Evolutionary conservation across 139 green algal species (phyloP).

Genomic region (Trebouxia sp.): DNA sequence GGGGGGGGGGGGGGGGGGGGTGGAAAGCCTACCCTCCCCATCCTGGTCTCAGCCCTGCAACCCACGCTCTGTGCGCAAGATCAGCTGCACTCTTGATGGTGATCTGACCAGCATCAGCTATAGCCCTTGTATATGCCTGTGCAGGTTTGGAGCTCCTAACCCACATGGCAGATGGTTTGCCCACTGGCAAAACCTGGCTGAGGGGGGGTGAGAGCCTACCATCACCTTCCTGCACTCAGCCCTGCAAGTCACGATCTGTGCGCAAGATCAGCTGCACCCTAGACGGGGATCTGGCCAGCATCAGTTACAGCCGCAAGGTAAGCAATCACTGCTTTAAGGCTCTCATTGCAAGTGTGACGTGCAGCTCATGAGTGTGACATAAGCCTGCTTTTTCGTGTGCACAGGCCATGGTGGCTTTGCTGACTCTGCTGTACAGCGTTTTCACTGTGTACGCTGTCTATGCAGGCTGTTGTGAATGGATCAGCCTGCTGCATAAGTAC

Average conservation of each 20-base stretch:
- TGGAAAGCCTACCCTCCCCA: constrained; percentile 8
- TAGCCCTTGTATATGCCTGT: background rate
- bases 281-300: background rate
- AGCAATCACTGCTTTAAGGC: background rate
- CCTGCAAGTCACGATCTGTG: constrained; percentile 26
- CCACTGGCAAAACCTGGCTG: constrained; percentile 22
- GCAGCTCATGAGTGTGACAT: background rate
- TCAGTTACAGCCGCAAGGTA: constrained; percentile 29
- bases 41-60: constrained; percentile 14
- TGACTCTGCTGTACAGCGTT: background rate
- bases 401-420: background rate
- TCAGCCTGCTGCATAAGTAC: no score
- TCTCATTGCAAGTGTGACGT: background rate
- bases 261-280: constrained; percentile 22
- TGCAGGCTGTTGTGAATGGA: no score
- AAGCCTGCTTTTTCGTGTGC: background rate
- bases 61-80: constrained; percentile 24
- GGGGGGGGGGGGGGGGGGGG: no score
- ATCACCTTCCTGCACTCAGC: constrained; percentile 2
- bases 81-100: background rate
- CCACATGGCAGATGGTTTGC: constrained; percentile 20
- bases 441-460: background rate
- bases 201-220: background rate
- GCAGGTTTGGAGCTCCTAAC: constrained; percentile 19
- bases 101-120: constrained; percentile 20